These are phyloP conservation scores for Rhynchospora breviuscula DNA, from an alignment of 176 grass and related monocot species.

Conservation along the genomic window DNA sequence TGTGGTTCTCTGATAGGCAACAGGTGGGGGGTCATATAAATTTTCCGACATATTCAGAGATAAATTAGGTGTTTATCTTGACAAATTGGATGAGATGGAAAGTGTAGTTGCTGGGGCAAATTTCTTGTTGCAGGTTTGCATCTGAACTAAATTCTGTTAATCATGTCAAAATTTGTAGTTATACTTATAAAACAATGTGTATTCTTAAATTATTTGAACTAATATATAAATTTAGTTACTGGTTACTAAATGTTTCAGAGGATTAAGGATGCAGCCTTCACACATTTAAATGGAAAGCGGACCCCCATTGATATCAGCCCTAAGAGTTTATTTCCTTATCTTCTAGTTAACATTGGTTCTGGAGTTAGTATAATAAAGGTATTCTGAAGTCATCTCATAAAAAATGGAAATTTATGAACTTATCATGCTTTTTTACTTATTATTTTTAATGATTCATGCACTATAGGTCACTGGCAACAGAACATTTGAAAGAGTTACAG, in stretches of 20 bases:
- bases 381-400: constrained; percentile 14
- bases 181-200: neutral
- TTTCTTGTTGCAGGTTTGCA: constrained; percentile 77
- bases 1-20: constrained; percentile 45
- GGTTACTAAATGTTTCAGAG: constrained; percentile 45
- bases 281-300: constrained; percentile 79
- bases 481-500: constrained; percentile 92
- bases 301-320: constrained; percentile 46
- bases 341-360: constrained; percentile 94
- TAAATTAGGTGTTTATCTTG: constrained; percentile 78
- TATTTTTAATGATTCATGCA: constrained; percentile 3
- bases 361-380: constrained; percentile 96
- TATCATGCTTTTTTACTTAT: neutral
- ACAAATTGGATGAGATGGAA: constrained; percentile 97
- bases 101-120: constrained; percentile 87
- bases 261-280: constrained; percentile 79
- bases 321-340: constrained; percentile 82
- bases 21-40: constrained; percentile 89
- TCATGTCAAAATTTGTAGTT: neutral
- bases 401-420: neutral
- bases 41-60: constrained; percentile 64
- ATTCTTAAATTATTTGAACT: neutral
- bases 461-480: constrained; percentile 76
- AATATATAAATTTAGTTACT: constrained; percentile 10
- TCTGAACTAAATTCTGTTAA: neutral